phyloP scores from a whole-genome alignment of 768 basidiomycete species.

The Mycena capillaripes region DNA sequence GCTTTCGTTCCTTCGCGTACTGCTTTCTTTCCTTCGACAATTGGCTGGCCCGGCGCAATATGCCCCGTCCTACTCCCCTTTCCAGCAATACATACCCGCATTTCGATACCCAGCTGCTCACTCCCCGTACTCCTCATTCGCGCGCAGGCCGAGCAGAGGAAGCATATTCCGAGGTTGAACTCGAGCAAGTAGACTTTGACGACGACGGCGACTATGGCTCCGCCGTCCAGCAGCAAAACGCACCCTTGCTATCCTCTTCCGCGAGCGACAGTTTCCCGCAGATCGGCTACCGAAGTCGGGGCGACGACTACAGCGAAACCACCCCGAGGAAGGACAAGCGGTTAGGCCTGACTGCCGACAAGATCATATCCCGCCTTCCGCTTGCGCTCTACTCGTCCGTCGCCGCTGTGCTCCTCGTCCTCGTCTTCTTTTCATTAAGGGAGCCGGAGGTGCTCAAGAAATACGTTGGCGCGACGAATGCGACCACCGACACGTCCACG shows the following conservation, averaged over 20 bases:
- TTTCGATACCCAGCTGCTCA: slow-evolving; percentile 53
- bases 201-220: slow-evolving; percentile 54
- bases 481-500: slow-evolving; percentile 11
- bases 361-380: slow-evolving; percentile 52
- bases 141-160: slow-evolving; percentile 71
- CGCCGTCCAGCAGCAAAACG: slow-evolving; percentile 56
- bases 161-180: slow-evolving; percentile 63
- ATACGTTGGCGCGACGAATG: slow-evolving; percentile 54
- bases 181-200: slow-evolving; percentile 56
- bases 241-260: slow-evolving; percentile 64
- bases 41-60: slow-evolving; percentile 35
- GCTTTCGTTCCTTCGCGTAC: neutral
- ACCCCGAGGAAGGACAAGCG: slow-evolving; percentile 32
- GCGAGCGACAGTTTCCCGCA: slow-evolving; percentile 55
- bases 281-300: slow-evolving; percentile 55
- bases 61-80: slow-evolving; percentile 58
- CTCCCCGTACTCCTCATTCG: slow-evolving; percentile 75
- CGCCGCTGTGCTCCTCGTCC: slow-evolving; percentile 61
- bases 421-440: slow-evolving; percentile 64
- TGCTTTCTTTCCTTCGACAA: neutral
- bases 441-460: slow-evolving; percentile 61
- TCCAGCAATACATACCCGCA: slow-evolving; percentile 46
- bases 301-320: slow-evolving; percentile 52
- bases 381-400: slow-evolving; percentile 61
- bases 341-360: slow-evolving; percentile 38